phyloP scores from a whole-genome alignment of 441 rosid genomes.

The Populus tomentosa region DNA sequence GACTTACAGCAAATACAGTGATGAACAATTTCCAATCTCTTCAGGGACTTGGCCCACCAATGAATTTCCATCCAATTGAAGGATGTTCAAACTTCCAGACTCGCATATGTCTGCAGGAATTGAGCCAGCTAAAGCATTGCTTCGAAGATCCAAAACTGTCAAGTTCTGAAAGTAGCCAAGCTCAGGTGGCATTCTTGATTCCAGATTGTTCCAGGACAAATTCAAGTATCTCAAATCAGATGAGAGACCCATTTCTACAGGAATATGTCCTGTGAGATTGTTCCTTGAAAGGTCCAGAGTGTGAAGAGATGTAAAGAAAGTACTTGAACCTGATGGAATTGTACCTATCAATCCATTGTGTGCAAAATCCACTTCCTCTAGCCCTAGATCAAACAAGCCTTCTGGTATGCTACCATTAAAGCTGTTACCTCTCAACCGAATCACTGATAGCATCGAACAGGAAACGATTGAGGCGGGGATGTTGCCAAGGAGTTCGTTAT shows the following conservation, averaged over 20 bases:
- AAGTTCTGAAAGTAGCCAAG: slow-evolving; percentile 65
- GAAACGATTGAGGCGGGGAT: slow-evolving; percentile 49
- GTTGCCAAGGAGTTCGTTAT: slow-evolving; percentile 49
- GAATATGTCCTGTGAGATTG: slow-evolving; percentile 52
- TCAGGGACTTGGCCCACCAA: slow-evolving; percentile 66
- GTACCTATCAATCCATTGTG: slow-evolving; percentile 52
- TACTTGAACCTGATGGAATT: slow-evolving; percentile 57
- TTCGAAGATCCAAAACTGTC: slow-evolving; percentile 63
- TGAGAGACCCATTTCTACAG: slow-evolving; percentile 59
- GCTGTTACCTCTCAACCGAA: slow-evolving; percentile 51
- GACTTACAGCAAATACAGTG: slow-evolving; percentile 80
- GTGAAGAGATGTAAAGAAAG: slow-evolving; percentile 44
- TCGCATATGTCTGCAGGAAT: slow-evolving; percentile 72
- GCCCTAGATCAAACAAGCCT: slow-evolving; percentile 54
- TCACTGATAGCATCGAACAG: slow-evolving; percentile 42
- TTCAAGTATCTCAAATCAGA: slow-evolving; percentile 62
- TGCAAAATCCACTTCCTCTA: slow-evolving; percentile 68
- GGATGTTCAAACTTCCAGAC: slow-evolving; percentile 57
- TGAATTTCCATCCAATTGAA: slow-evolving; percentile 77
- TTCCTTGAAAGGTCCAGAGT: slow-evolving; percentile 65
- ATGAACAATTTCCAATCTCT: slow-evolving; percentile 76
- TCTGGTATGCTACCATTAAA: slow-evolving; percentile 54
- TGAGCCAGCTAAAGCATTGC: slow-evolving; percentile 44
- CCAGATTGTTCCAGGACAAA: slow-evolving; percentile 73
- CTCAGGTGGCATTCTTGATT: slow-evolving; percentile 60